phyloP scores from a whole-genome alignment of 495 filamentous ascomycete species.

The Xylaria curta region DNA sequence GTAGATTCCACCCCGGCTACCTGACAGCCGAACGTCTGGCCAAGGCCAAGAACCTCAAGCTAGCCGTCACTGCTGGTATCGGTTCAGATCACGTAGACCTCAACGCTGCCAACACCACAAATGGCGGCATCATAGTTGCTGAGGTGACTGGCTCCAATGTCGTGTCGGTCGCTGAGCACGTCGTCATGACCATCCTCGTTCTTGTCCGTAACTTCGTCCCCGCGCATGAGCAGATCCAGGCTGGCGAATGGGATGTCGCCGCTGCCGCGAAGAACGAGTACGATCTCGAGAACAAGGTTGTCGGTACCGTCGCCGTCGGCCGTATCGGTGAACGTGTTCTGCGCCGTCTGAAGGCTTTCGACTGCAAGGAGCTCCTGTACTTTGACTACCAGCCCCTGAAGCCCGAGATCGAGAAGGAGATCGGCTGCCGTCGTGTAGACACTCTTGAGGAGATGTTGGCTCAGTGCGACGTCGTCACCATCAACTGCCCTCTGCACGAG shows the following conservation, averaged over 20 bases:
- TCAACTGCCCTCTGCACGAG: constrained; percentile 99
- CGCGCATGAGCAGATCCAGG: constrained; percentile 89
- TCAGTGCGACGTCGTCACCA: constrained; percentile 98
- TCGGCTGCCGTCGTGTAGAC: constrained; percentile 89
- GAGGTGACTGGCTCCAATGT: constrained; percentile 96
- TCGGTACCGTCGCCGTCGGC: constrained; percentile 96
- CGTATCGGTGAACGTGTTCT: constrained; percentile 98
- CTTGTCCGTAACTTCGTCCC: constrained; percentile 98
- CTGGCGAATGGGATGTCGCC: constrained; percentile 94
- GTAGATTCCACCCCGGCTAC: constrained; percentile 97
- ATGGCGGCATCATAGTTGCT: constrained; percentile 95
- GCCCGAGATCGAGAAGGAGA: constrained; percentile 90
- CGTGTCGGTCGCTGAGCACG: constrained; percentile 90
- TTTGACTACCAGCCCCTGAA: constrained; percentile 96
- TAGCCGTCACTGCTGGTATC: constrained; percentile 95
- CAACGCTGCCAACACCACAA: constrained; percentile 96
- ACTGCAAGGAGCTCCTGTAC: constrained; percentile 99
- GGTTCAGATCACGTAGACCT: constrained; percentile 98
- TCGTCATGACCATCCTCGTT: constrained; percentile 96
- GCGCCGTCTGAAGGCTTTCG: constrained; percentile 91
- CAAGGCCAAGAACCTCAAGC: constrained; percentile 98
- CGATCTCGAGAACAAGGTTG: constrained; percentile 96
- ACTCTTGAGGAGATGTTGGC: constrained; percentile 90
- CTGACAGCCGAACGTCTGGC: constrained; percentile 94
- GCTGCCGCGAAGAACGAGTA: constrained; percentile 97